Evolutionary conservation across 805 yeast genomes (phyloP).

Genomic region (Candida patagonica): DNA sequence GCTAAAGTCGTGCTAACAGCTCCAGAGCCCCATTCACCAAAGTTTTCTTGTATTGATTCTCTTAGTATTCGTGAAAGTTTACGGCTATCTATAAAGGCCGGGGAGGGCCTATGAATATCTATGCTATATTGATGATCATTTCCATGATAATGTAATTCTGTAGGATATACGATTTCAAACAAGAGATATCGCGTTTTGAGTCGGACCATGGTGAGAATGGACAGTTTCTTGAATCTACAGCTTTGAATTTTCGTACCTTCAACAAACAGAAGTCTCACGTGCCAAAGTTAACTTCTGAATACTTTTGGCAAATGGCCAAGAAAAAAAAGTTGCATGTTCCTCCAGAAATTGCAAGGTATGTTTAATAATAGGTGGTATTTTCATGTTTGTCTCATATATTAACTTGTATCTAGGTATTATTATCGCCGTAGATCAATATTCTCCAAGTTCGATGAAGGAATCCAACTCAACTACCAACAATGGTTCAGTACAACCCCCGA

Average conservation of each 20-base stretch:
- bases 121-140: slow-evolving; percentile 1
- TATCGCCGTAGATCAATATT: slow-evolving; percentile 50
- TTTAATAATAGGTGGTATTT: background rate
- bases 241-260: too few species aligned
- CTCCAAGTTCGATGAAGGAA: slow-evolving; percentile 54
- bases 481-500: slow-evolving; percentile 93
- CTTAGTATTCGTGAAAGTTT: slow-evolving; percentile 45
- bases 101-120: slow-evolving; percentile 14
- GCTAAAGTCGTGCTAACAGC: slow-evolving; percentile 48
- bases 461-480: slow-evolving; percentile 58
- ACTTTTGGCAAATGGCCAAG: slow-evolving; percentile 5
- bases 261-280: background rate
- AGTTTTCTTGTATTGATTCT: slow-evolving; percentile 47
- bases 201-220: slow-evolving; percentile 94
- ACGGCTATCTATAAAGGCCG: slow-evolving; percentile 36
- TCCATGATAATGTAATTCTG: background rate
- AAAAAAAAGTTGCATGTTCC: slow-evolving; percentile 2
- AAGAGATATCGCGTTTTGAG: slow-evolving; percentile 75
- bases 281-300: background rate
- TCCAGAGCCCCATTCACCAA: slow-evolving; percentile 76
- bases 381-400: background rate
- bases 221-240: too few species aligned
- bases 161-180: slow-evolving; percentile 69
- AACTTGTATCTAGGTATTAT: slow-evolving; percentile 12
- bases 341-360: slow-evolving; percentile 3